Evolutionary conservation across 768 basidiomycete genomes (phyloP), one percentile per base, ranked within the genome.

Genomic region (Trametes coccinea): DNA sequence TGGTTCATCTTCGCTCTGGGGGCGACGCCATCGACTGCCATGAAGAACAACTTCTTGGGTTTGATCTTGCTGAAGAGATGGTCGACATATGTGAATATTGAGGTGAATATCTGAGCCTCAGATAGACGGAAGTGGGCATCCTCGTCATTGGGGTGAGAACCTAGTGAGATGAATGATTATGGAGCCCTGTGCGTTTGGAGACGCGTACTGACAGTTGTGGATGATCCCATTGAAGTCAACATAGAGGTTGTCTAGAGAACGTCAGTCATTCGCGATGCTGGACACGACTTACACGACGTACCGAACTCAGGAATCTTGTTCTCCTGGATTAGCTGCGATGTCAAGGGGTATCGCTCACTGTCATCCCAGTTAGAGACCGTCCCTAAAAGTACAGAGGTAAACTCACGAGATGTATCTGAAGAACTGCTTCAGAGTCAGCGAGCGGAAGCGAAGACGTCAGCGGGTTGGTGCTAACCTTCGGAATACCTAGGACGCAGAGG

Each of bases 1-100:
- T 98, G 96, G 72, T 99, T 99, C 96, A 98, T 97, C 83, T 99
- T 98, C 37, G 96, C 96, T 48, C 96, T 80, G 4, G 96, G 96
- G 0, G 96, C 96, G 13, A 98, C 95, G 50, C 96, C 96, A 72
- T 98, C 97, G 48, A 99, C 89, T 29, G 96, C 97, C 91, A 99
- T 96, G 76, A 97, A 98, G 75, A 98, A 98, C 11, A 97, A 79
- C 72, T 98, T 97, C 81, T 93, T 90, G 0, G 97, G 97, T 73
- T 95, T 98, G 64, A 99, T 98, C 78, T 95, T 98, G 33, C 88
- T 85, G 75, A 99, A 99, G 6, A 99, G 81, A 70, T 93, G 91
- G 78, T 98, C 95, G 61, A 98, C 93, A 78, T 99, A 99, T 56
- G 93, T 81, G 71, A 98, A 98, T 69, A 98, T 95, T 37, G 94